Evolutionary conservation across 2,329 filamentous ascomycete species (phyloP), one percentile per base, ranked within the genome.

Genomic region (Penicillium sp.): DNA sequence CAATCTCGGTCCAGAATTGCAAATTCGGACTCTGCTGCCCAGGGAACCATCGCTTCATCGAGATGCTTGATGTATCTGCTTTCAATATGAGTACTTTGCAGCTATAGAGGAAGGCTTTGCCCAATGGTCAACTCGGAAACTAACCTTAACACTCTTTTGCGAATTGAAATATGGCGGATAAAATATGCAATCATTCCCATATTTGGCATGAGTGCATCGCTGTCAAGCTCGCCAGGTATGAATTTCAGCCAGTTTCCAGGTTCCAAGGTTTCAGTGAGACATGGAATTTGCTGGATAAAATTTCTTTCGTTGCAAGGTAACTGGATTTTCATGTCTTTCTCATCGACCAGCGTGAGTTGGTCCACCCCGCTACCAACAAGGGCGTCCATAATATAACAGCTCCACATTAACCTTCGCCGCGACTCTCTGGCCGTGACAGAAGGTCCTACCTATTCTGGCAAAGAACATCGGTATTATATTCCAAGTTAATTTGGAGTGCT

Each of bases 311-410:
- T 62, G 43, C 67, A 71, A 1, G 69, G 69, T 9, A 71, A 57
- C 40, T 71, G 69, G 14, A 71, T 66, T 43, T 69, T 68, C 52
- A 71, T 63, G 26, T 71, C 67, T 6, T 56, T 59, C 31, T 69
- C 67, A 49, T 66, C 59, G 14, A 69, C 56, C 14, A 70, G 51
- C 1, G 67, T 69, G 12, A 71, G 62, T 45, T 70, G 68, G 37
- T 70, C 67, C 11, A 68, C 66, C 33, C 68, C 68, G 37, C 68
- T 69, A 14, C 67, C 68, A 8, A 69, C 65, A 5, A 66, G 61
- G 11, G 67, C 57, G 54, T 70, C 67, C 49, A 65, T 60, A 12
- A 70, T 57, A 53, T 70, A 72, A 43, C 68, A 69, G 27, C 63
- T 64, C 69, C 69, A 71, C 61, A 70, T 66, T 11, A 70, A 56